Evolutionary conservation across 2,329 filamentous ascomycete species (phyloP).

Genomic region (Fusarium nematophilum): DNA sequence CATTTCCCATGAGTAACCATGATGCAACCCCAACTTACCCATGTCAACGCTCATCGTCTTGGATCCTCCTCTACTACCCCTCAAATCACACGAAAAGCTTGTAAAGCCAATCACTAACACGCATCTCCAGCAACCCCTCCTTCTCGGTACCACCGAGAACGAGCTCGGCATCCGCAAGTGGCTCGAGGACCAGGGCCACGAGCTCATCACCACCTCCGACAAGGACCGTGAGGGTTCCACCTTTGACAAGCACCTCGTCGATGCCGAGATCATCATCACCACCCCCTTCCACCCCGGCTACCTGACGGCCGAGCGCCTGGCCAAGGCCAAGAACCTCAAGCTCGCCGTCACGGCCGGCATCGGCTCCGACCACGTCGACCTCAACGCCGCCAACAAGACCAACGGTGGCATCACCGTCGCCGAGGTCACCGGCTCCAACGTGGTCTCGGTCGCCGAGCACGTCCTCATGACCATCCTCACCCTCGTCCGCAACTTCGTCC

Average conservation of each 20-base stretch:
- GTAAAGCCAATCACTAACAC: too few species aligned
- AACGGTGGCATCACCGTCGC: slow-evolving; percentile 97
- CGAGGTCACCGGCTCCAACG: slow-evolving; percentile 98
- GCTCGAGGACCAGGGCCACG: slow-evolving; percentile 97
- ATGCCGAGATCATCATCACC: slow-evolving; percentile 98
- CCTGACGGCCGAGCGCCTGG: slow-evolving; percentile 94
- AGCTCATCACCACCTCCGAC: slow-evolving; percentile 94
- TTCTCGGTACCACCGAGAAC: slow-evolving; percentile 97
- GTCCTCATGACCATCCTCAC: slow-evolving; percentile 98
- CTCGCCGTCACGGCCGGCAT: slow-evolving; percentile 97
- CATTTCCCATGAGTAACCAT: slow-evolving; percentile 11
- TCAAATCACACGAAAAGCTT: too few species aligned
- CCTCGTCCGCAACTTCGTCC: slow-evolving; percentile 98
- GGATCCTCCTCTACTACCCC: slow-evolving; percentile 12
- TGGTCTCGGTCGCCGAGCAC: slow-evolving; percentile 98
- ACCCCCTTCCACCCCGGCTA: slow-evolving; percentile 99
- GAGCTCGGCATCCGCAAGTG: slow-evolving; percentile 97
- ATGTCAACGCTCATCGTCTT: slow-evolving; percentile 14
- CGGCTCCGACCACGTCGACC: slow-evolving; percentile 97
- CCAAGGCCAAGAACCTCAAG: slow-evolving; percentile 99
- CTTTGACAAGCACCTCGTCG: slow-evolving; percentile 95
- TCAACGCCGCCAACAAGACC: slow-evolving; percentile 96
- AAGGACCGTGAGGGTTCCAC: slow-evolving; percentile 94
- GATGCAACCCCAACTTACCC: slow-evolving; percentile 29
- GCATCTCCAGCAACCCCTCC: slow-evolving; percentile 67